Evolutionary conservation across 306 rosid genomes (phyloP).

Genomic region (Cucumis cinereus): DNA sequence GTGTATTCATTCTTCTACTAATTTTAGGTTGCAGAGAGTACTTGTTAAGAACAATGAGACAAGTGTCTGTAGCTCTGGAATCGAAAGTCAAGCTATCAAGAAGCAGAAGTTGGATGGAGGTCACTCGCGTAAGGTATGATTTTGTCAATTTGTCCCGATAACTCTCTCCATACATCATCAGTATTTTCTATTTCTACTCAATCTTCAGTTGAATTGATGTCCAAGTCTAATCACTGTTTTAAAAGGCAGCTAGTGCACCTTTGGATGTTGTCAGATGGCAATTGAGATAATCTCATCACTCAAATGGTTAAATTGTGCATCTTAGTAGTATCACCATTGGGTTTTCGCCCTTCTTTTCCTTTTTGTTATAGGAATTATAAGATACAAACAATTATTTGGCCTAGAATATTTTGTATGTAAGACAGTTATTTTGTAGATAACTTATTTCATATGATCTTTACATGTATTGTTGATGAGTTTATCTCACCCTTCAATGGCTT

Average conservation of each 20-base stretch:
- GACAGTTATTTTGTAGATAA: neutral
- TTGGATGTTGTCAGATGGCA: neutral
- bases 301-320: neutral
- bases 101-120: slow-evolving; percentile 89
- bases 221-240: neutral
- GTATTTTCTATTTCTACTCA: too few relatives aligned
- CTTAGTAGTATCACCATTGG: neutral
- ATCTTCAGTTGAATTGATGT: neutral
- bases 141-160: neutral
- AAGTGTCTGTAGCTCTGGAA: slow-evolving; percentile 33
- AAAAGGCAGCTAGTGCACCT: neutral
- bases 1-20: neutral
- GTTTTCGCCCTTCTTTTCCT: neutral
- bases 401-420: neutral
- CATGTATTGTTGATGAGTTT: neutral
- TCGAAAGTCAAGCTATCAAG: slow-evolving; percentile 75
- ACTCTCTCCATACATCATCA: neutral
- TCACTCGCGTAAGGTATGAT: slow-evolving; percentile 50
- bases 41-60: slow-evolving; percentile 35
- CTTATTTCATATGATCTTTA: neutral
- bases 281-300: neutral
- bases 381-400: neutral
- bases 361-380: neutral
- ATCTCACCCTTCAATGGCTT: neutral
- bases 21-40: slow-evolving; percentile 51